A percentile compares a stretch with the other conserved stretches of the same genome.
phyloP scores from a whole-genome alignment of 345 rosid species.

The Syzygium aromaticum region DNA sequence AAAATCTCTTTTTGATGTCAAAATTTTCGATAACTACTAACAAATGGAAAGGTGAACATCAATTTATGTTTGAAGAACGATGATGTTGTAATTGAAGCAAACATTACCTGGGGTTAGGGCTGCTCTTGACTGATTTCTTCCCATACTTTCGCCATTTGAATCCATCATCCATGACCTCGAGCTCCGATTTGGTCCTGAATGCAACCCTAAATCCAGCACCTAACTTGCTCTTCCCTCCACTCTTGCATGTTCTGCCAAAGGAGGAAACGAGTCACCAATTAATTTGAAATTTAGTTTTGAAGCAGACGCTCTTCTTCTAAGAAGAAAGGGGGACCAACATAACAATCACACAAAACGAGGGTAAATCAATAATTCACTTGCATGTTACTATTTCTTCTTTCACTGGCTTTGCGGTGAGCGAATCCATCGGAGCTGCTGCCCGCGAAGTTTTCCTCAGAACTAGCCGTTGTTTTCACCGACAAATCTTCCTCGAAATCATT shows the following conservation, averaged over 20 bases:
- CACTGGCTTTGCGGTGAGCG: not conserved
- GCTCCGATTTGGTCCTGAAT: conserved; percentile 69
- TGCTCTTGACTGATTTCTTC: conserved; percentile 81
- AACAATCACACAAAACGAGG: not conserved
- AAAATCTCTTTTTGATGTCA: not conserved
- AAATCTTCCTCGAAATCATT: conserved; percentile 15
- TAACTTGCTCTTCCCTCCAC: conserved; percentile 12
- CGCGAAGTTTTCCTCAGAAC: conserved; percentile 16
- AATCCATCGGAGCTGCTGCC: conserved; percentile 11
- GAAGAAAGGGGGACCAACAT: not conserved
- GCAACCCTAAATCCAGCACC: conserved; percentile 37
- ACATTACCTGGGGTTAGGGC: conserved; percentile 69
- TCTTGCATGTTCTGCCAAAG: conserved; percentile 10
- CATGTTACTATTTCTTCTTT: conserved; percentile 24
- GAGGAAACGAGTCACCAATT: not conserved
- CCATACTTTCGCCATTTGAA: conserved; percentile 94
- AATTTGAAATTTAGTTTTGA: not conserved
- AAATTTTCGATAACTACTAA: not conserved
- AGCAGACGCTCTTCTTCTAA: not conserved
- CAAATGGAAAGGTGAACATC: not conserved
- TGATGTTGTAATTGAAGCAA: not conserved
- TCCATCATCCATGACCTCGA: conserved; percentile 87
- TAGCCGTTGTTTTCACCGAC: conserved; percentile 14
- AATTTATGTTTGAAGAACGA: not conserved
- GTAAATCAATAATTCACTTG: conserved; percentile 14